Evolutionary conservation across 257 asterid species (phyloP), one percentile per base, ranked within the genome.

Genomic region (Echites panduratus): DNA sequence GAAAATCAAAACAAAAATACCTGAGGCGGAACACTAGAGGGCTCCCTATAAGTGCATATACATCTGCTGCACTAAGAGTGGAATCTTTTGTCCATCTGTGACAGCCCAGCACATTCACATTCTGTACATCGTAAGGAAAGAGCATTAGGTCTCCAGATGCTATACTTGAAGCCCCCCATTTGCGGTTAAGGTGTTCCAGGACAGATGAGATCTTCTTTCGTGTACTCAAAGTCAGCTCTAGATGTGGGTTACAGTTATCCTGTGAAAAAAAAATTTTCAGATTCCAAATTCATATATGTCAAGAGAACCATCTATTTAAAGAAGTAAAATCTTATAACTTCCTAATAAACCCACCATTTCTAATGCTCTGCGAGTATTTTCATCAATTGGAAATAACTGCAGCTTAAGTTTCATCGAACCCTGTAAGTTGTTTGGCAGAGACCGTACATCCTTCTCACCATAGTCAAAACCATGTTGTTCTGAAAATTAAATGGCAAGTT

Each of bases 341-440:
- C 49, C 62, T 32, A 58, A 43, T 32, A 32, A 44, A 78, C 87
- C 49, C 79, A 95, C 99, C 91, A 72, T 82, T 89, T 95, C 99
- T 87, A 95, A 86, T 77, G 91, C 86, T 83, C 84, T 88, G 66
- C 87, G 96, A 81, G 96, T 95, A 75, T 76, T 61, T 79, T 95
- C 98, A 76, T 92, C 98, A 63, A 92, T 83, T 59, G 99, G 98
- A 81, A 95, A 95, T 79, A 95, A 73, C 87, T 95, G 99, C 74
- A 95, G 97, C 84, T 95, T 90, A 64, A 95, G 92, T 82, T 92
- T 95, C 73, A 78, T 71, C 27, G 85, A 85, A 81, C 81, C 86
- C 70, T 81, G 95, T 65, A 73, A 57, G 77, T 57, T 82, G 75
- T 78, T 77, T 54, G 80, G 81, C 73, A 77, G 76, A 56, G 87